Evolutionary conservation across 208 protist species (phyloP), one percentile per base, ranked within the genome.

Genomic region (Acanthamoeba sp.): DNA sequence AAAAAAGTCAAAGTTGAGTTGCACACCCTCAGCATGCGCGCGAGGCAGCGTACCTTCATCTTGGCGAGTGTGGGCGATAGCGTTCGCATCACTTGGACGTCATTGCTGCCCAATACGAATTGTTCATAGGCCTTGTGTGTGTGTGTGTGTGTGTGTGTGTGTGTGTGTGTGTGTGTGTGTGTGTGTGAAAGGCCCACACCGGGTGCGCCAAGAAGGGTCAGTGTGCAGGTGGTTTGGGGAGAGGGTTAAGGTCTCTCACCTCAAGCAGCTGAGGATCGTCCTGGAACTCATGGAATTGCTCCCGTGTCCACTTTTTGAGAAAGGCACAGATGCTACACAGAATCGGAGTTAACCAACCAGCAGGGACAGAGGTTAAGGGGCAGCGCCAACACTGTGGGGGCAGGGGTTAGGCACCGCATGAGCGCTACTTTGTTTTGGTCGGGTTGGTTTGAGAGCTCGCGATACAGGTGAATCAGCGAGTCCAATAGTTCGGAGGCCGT

Each of bases 381-480:
- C n/a, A n/a, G n/a, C n/a, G n/a, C n/a, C n/a, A n/a, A n/a, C n/a
- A n/a, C n/a, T n/a, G n/a, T n/a, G n/a, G n/a, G n/a, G n/a, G n/a
- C n/a, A n/a, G n/a, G n/a, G n/a, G n/a, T n/a, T n/a, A n/a, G n/a
- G 52, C 85, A 94, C 90, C 90, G 40, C 71, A 94, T 94, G 18
- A 71, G 38, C 1, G 32, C 18, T 40, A 94, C 69, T 84, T 94
- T 94, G 62, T 66, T 82, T 1, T 85, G 90, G 20, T 85, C 90
- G 14, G 64, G 40, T 16, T n/a, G 62, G 40, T 7, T 57, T 6
- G 90, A 94, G 3, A 94, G 64, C 10, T 55, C n/a, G 9, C 24
- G 18, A 29, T 94, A 84, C 12, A 71, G 42, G 20, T 78, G 14
- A 6, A 32, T 94, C 40, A 94, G 32, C 62, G 57, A 42, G 27